Base-by-base conservation (phyloP, 345 rosid species). In the Excoecaria cochinchinensis region DNA sequence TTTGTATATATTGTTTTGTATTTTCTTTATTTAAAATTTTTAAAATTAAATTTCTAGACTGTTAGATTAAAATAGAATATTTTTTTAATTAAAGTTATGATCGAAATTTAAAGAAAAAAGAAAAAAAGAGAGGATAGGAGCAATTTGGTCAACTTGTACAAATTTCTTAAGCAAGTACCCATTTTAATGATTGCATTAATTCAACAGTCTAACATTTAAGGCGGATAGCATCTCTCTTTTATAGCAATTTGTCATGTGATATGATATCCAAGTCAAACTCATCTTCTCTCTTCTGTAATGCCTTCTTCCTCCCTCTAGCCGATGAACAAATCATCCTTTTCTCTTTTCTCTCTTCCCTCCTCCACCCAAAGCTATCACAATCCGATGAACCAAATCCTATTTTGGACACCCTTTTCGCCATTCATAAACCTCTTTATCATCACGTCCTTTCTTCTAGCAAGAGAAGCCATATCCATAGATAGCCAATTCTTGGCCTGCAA, bases 331-430 rank as follows among this genome's bases (percentile, higher is more conserved):
- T 31, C 2, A 31, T 31, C 31, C 31, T 31, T 31, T 31, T 31
- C 31, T 2, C 31, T 31, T 31, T 2, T 31, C 31, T 31, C 31
- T 31, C 31, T 31, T 31, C 31, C 31, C 31, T 31, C 31, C 31
- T 31, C 31, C 31, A 31, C 31, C 31, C 31, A 31, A 31, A 31
- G 31, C 31, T 31, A 31, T 31, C 31, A 31, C 31, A 31, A 31
- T 6, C 1, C 70, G 56, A 10, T 14, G 67, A 67, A 31, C 87
- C 75, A 63, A 69, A 22, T 2, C 61, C 66, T 82, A 14, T 50
- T 87, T 90, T 58, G 90, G 90, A 17, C 76, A 66, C 72, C 92
- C 92, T 5, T 36, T 87, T 78, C 50, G 58, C 70, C 14, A 62
- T 89, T 67, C 78, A 38, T 0, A n/a, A 73, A 60, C 64, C 56